Evolutionary conservation across 2,329 filamentous ascomycete species (phyloP).

Genomic region (Paracorniculantispora psalliotae): DNA sequence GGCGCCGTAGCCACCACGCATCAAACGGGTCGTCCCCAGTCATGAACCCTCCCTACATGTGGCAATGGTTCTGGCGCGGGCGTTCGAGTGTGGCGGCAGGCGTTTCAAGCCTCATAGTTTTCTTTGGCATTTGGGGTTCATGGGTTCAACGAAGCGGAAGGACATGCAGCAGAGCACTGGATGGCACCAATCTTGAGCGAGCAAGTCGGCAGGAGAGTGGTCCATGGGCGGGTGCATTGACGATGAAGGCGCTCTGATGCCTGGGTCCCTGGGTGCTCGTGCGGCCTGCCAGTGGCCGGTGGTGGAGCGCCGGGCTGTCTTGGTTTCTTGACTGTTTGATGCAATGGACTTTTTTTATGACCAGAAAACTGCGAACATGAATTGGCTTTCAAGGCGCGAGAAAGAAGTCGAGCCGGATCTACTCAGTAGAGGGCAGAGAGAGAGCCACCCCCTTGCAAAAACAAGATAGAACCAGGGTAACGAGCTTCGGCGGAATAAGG

Average conservation of each 20-base stretch:
- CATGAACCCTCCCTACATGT: neutral
- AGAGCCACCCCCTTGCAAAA: no score
- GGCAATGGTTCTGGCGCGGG: neutral
- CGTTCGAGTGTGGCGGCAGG: neutral
- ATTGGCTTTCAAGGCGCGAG: neutral
- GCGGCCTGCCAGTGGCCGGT: neutral
- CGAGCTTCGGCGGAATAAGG: neutral
- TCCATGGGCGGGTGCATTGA: neutral
- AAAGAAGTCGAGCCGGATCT: neutral
- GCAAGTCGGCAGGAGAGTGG: neutral
- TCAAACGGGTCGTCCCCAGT: neutral
- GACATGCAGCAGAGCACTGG: neutral
- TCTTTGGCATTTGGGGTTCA: neutral
- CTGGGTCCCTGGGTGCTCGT: neutral
- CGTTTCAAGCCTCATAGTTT: neutral
- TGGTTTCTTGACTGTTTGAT: neutral
- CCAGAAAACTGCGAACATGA: neutral
- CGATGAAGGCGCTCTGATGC: neutral
- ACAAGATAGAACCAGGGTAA: neutral
- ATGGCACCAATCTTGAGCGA: neutral
- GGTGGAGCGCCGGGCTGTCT: conserved; percentile 4
- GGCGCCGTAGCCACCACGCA: neutral
- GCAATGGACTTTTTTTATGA: no score
- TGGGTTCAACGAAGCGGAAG: neutral
- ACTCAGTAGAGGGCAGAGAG: no score